phyloP scores from a whole-genome alignment of 139 green algal species.

The Bryopsis sp. region DNA sequence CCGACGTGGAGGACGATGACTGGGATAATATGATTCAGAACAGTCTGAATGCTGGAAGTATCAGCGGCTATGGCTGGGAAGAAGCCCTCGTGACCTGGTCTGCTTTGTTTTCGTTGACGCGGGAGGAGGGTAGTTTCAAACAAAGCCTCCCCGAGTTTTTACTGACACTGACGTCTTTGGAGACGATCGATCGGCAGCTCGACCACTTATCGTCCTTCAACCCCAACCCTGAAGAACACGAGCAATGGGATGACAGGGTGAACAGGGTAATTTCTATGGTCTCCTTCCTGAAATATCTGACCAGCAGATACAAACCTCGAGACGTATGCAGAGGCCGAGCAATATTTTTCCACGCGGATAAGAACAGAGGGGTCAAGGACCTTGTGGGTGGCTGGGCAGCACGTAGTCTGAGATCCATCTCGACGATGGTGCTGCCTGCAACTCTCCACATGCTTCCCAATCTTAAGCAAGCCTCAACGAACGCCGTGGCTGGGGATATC shows the following conservation, averaged over 20 bases:
- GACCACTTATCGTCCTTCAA: conserved; percentile 28
- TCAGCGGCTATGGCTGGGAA: conserved; percentile 30
- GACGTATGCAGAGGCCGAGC: background rate
- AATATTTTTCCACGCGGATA: conserved; percentile 8
- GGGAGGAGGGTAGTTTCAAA: background rate
- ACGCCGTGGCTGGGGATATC: background rate
- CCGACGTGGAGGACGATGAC: background rate
- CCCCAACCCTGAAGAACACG: conserved; percentile 20
- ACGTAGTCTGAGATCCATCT: conserved; percentile 20
- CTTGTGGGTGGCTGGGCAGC: conserved; percentile 29
- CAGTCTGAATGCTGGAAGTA: background rate
- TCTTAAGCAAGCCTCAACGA: conserved; percentile 3
- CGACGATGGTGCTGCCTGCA: conserved; percentile 28
- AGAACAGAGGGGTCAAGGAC: conserved; percentile 10
- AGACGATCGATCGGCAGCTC: conserved; percentile 20
- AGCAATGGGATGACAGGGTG: conserved; percentile 25
- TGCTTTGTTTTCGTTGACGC: conserved; percentile 23
- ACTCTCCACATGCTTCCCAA: conserved; percentile 20
- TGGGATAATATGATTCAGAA: conserved; percentile 36
- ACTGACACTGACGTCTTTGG: conserved; percentile 12
- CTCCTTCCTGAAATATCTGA: conserved; percentile 17
- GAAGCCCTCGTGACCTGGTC: conserved; percentile 43
- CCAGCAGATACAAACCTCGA: background rate
- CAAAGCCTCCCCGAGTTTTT: conserved; percentile 19
- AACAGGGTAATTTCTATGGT: conserved; percentile 17